A percentile compares a stretch with the other conserved stretches of the same genome.
Conservation (phyloP, 176 grass and related monocot species). For the Microstegium vimineum region DNA sequence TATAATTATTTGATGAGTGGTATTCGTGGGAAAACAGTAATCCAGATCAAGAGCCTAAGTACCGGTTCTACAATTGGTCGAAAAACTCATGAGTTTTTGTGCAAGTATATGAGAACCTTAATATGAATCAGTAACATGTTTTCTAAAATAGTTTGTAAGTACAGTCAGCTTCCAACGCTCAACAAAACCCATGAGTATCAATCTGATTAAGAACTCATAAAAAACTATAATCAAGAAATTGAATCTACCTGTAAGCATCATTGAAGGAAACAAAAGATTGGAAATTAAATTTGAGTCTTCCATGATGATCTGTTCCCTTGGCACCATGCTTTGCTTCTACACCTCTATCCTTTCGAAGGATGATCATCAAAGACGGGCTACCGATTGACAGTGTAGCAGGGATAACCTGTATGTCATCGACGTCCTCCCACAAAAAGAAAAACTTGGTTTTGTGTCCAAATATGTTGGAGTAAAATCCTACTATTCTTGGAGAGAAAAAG, state of each 20-base stretch:
- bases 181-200: neutral
- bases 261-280: slow-evolving; percentile 93
- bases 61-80: neutral
- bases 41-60: neutral
- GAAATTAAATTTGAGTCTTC: slow-evolving; percentile 80
- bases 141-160: neutral
- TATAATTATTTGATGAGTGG: neutral
- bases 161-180: neutral
- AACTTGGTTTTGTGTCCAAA: slow-evolving; percentile 99
- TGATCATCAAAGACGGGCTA: slow-evolving; percentile 67
- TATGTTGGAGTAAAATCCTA: slow-evolving; percentile 92
- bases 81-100: neutral
- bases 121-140: neutral
- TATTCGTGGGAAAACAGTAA: slow-evolving; percentile 3
- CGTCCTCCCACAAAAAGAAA: slow-evolving; percentile 98
- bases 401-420: slow-evolving; percentile 90
- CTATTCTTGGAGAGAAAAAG: slow-evolving; percentile 94
- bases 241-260: slow-evolving; percentile 86
- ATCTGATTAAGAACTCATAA: neutral
- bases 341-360: slow-evolving; percentile 83
- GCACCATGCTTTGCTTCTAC: slow-evolving; percentile 80
- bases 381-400: slow-evolving; percentile 71
- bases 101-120: neutral
- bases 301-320: slow-evolving; percentile 57
- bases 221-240: neutral